These are phyloP conservation scores for Nymphaea thermarum DNA, from an alignment of 164 flowering plant genomes.

Conservation along the genomic window DNA sequence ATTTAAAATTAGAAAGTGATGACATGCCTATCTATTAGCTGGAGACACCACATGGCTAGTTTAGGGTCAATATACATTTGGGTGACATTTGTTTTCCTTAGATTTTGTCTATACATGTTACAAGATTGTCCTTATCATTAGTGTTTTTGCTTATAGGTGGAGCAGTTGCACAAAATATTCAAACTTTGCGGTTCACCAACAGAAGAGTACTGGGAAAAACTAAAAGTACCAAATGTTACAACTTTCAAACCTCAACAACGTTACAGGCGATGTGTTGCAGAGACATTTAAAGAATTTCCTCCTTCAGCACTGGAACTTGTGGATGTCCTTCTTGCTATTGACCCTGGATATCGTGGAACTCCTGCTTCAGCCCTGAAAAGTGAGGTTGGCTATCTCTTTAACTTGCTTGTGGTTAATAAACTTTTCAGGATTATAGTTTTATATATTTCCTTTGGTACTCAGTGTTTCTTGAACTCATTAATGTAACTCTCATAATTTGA, in stretches of 20 bases:
- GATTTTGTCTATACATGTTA: too few species aligned
- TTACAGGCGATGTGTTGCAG: conserved; percentile 68
- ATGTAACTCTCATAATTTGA: too few species aligned
- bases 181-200: conserved; percentile 98
- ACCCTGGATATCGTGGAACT: conserved; percentile 88
- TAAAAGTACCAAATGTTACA: conserved; percentile 94
- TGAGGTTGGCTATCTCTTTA: conserved; percentile 41
- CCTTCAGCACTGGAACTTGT: conserved; percentile 65
- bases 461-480: too few species aligned
- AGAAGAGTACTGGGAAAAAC: conserved; percentile 93
- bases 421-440: too few species aligned
- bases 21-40: too few species aligned
- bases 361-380: conserved; percentile 69
- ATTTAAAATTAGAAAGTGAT: too few species aligned
- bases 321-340: conserved; percentile 71
- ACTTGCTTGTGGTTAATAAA: neutral
- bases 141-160: conserved; percentile 39
- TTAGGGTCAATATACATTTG: too few species aligned
- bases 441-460: too few species aligned
- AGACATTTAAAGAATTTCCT: conserved; percentile 87
- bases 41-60: too few species aligned
- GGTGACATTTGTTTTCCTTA: too few species aligned
- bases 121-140: too few species aligned
- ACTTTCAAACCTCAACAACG: conserved; percentile 94
- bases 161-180: conserved; percentile 92